A percentile compares a stretch with the other conserved stretches of the same genome.
These are phyloP conservation scores for Quercus bicolor DNA, from an alignment of 306 rosid species.

Conservation along the genomic window DNA sequence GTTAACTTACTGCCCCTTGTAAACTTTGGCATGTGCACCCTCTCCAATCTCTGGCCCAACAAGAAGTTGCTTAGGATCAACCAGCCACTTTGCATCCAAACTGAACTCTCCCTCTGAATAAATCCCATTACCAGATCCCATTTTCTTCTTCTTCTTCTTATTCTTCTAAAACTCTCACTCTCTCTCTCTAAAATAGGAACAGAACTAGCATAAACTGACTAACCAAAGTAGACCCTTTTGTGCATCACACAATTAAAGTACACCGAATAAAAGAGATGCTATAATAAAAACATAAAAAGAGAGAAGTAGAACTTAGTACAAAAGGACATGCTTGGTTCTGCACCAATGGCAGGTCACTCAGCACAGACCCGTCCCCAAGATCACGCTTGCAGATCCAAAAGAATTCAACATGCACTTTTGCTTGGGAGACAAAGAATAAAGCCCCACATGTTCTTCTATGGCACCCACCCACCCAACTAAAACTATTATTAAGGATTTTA, in stretches of 20 bases:
- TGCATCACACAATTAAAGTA: slow-evolving; percentile 16
- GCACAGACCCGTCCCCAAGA: slow-evolving; percentile 54
- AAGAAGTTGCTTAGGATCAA: slow-evolving; percentile 84
- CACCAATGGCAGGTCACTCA: slow-evolving; percentile 25
- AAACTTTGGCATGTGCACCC: slow-evolving; percentile 93
- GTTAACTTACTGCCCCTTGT: slow-evolving; percentile 96
- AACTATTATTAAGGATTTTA: slow-evolving; percentile 13
- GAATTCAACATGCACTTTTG: slow-evolving; percentile 37
- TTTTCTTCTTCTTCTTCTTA: slow-evolving; percentile 10
- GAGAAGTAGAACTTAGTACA: slow-evolving; percentile 3
- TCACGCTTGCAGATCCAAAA: slow-evolving; percentile 40
- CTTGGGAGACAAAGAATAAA: slow-evolving; percentile 58
- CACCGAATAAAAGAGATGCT: slow-evolving; percentile 2
- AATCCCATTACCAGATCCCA: slow-evolving; percentile 96
- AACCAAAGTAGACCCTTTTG: slow-evolving; percentile 24
- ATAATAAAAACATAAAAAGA: not conserved
- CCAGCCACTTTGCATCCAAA: slow-evolving; percentile 75
- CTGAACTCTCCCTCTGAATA: slow-evolving; percentile 60
- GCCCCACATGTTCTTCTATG: slow-evolving; percentile 43
- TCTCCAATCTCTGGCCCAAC: slow-evolving; percentile 95
- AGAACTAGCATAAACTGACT: slow-evolving; percentile 25
- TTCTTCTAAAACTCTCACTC: not conserved
- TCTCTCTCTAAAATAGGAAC: slow-evolving; percentile 17
- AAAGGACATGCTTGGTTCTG: slow-evolving; percentile 26
- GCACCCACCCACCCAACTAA: slow-evolving; percentile 41